These are phyloP conservation scores for Hypomyces perniciosus DNA, from an alignment of 2,329 filamentous ascomycete genomes.

Conservation along the genomic window DNA sequence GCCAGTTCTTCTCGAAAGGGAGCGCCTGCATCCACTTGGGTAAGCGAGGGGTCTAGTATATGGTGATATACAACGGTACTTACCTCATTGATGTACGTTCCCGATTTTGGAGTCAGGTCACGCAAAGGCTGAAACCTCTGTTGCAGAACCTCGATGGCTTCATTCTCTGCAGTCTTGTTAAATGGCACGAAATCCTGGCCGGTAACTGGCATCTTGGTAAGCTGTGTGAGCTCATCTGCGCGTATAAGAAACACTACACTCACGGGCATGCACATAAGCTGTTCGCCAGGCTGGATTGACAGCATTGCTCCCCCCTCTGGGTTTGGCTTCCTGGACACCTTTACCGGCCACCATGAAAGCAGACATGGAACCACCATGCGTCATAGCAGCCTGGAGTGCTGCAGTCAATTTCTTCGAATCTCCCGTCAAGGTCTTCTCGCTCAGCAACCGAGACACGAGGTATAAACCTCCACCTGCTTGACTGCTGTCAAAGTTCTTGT, in stretches of 20 bases:
- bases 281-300: constrained; percentile 48
- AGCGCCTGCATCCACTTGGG: constrained; percentile 22
- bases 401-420: constrained; percentile 29
- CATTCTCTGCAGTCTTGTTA: constrained; percentile 24
- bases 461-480: constrained; percentile 30
- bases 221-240: no score
- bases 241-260: constrained; percentile 12
- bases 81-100: constrained; percentile 43
- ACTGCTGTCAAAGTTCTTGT: constrained; percentile 29
- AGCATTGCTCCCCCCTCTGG: constrained; percentile 39
- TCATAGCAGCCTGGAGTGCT: constrained; percentile 31
- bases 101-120: constrained; percentile 34
- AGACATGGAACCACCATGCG: constrained; percentile 22
- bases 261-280: constrained; percentile 36
- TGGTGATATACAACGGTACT: constrained; percentile 2
- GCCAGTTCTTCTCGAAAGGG: constrained; percentile 32
- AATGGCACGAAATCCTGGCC: constrained; percentile 25
- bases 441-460: constrained; percentile 40
- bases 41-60: fast-evolving
- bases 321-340: constrained; percentile 37
- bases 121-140: constrained; percentile 29
- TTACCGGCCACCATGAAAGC: constrained; percentile 39
- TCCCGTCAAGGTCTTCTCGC: constrained; percentile 28
- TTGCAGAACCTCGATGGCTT: constrained; percentile 23
- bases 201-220: constrained; percentile 18